Evolutionary conservation across 2,329 filamentous ascomycete species (phyloP).

Genomic region (Botrytis porri): DNA sequence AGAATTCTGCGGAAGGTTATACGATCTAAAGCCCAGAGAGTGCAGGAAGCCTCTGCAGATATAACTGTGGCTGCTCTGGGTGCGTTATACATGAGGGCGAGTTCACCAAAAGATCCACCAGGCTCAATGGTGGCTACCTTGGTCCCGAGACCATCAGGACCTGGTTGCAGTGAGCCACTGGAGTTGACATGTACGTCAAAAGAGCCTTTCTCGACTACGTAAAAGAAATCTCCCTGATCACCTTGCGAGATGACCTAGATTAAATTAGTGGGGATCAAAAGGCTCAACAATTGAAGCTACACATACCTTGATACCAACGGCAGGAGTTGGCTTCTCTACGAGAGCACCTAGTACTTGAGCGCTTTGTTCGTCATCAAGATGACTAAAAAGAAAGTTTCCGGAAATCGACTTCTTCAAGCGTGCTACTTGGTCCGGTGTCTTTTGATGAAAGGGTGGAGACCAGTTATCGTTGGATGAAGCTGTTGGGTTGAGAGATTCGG

Average conservation of each 20-base stretch:
- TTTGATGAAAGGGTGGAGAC: constrained; percentile 81
- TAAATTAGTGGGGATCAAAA: background rate
- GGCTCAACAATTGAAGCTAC: background rate
- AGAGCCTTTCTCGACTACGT: constrained; percentile 85
- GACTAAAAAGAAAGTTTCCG: constrained; percentile 89
- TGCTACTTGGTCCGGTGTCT: constrained; percentile 74
- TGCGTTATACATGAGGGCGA: constrained; percentile 98
- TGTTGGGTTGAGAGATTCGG: constrained; percentile 90
- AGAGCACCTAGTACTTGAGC: constrained; percentile 83
- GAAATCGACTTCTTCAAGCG: constrained; percentile 79
- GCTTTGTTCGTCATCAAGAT: constrained; percentile 91
- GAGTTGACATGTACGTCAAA: constrained; percentile 91
- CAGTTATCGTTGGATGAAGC: constrained; percentile 83
- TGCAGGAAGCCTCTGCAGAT: constrained; percentile 73
- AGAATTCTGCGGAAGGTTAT: constrained; percentile 96
- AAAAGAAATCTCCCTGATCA: constrained; percentile 95
- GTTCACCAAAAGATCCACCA: constrained; percentile 92
- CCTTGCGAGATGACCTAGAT: constrained; percentile 87
- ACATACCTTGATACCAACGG: constrained; percentile 71
- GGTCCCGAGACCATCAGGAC: constrained; percentile 75
- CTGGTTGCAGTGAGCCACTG: constrained; percentile 72
- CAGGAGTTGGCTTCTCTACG: constrained; percentile 91
- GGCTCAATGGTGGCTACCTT: constrained; percentile 80
- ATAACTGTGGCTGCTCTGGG: constrained; percentile 92
- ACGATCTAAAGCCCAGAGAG: constrained; percentile 90